These are phyloP conservation scores for Mortierella claussenii DNA, from an alignment of 192 early-diverging fungal genomes.

Conservation along the genomic window DNA sequence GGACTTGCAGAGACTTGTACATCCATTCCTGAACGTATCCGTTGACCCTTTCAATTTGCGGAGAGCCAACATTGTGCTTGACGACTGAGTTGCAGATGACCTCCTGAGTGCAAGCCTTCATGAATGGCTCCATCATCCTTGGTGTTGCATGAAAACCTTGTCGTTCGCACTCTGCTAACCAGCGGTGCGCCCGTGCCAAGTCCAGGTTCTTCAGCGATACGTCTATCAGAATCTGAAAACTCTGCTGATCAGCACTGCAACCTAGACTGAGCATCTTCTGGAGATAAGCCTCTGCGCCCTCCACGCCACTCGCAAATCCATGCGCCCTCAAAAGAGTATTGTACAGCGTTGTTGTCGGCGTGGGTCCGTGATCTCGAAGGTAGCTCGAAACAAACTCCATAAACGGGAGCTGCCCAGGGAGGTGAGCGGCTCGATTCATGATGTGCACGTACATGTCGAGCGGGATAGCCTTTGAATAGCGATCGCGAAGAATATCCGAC, in stretches of 20 bases:
- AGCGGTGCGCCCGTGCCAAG: conserved; percentile 8
- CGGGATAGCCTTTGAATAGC: conserved; percentile 23
- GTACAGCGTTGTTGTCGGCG: conserved; percentile 17
- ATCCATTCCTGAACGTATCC: conserved; percentile 24
- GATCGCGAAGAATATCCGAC: conserved; percentile 1
- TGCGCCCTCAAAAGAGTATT: conserved; percentile 24
- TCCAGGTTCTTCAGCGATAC: conserved; percentile 14
- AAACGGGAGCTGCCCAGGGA: neutral
- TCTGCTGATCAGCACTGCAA: conserved; percentile 22
- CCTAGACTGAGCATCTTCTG: conserved; percentile 9
- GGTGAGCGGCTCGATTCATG: neutral
- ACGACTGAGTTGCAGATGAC: neutral
- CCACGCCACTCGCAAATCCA: conserved; percentile 1
- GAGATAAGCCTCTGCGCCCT: conserved; percentile 3
- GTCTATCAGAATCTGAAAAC: conserved; percentile 21
- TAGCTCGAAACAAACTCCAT: conserved; percentile 13
- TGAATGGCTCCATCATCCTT: conserved; percentile 30
- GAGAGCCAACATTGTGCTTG: neutral
- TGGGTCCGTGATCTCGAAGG: conserved; percentile 15
- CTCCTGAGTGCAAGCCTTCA: conserved; percentile 24
- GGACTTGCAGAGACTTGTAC: conserved; percentile 27
- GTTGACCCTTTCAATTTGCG: neutral
- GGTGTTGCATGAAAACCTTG: conserved; percentile 27
- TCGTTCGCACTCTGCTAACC: conserved; percentile 31
- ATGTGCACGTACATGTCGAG: conserved; percentile 13